phyloP scores from a whole-genome alignment of 441 rosid genomes.

The Daphne laureola region DNA sequence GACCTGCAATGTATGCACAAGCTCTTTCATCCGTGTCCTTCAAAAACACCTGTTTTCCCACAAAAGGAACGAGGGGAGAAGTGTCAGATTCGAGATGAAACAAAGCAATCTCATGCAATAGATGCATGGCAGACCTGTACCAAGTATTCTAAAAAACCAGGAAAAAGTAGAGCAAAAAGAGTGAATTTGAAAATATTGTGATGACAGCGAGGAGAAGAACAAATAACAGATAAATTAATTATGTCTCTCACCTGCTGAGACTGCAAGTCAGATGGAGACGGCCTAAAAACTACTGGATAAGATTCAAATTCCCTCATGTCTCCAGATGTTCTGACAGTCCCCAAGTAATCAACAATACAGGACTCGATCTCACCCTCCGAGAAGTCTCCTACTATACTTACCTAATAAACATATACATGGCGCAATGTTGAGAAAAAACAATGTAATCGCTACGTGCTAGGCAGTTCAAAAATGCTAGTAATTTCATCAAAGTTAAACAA shows the following conservation, averaged over 20 bases:
- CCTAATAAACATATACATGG: slow-evolving; percentile 40
- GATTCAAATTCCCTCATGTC: slow-evolving; percentile 27
- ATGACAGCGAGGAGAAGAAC: no score
- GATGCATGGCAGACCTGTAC: no score
- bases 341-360: slow-evolving; percentile 85
- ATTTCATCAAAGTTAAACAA: no score
- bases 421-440: not conserved
- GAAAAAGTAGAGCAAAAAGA: no score
- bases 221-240: slow-evolving; percentile 10
- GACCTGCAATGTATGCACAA: slow-evolving; percentile 98
- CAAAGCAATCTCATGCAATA: no score
- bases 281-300: slow-evolving; percentile 62
- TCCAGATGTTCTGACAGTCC: slow-evolving; percentile 71
- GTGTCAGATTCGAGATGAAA: not conserved
- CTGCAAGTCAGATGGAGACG: slow-evolving; percentile 67
- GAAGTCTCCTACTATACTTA: slow-evolving; percentile 96
- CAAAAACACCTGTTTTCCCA: slow-evolving; percentile 64
- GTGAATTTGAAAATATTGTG: no score
- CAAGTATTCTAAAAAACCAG: not conserved
- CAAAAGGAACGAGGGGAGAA: slow-evolving; percentile 11
- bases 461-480: no score
- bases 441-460: no score
- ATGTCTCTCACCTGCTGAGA: slow-evolving; percentile 67
- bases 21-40: slow-evolving; percentile 99
- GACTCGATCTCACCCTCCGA: slow-evolving; percentile 80